These are phyloP conservation scores for Salvia rosmarinus DNA, from an alignment of 257 asterid genomes.

Conservation along the genomic window DNA sequence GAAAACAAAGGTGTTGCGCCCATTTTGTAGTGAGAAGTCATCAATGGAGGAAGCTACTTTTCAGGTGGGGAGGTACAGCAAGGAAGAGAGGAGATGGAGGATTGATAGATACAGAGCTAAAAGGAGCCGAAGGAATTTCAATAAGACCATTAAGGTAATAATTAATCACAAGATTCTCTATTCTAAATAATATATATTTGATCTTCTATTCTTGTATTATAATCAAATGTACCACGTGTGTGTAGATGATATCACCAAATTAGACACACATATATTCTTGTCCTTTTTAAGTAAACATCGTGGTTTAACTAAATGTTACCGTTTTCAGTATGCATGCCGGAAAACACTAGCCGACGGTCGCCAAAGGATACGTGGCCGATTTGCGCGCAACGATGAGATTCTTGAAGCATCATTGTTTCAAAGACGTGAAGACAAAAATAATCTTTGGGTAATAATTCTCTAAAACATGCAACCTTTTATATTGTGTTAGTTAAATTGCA, in stretches of 20 bases:
- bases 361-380: constrained; percentile 77
- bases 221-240: too few species aligned
- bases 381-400: constrained; percentile 62
- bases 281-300: too few species aligned
- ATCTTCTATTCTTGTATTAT: too few species aligned
- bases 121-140: constrained; percentile 76
- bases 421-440: constrained; percentile 57
- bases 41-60: constrained; percentile 57
- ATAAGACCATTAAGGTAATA: constrained; percentile 84
- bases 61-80: constrained; percentile 57
- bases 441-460: constrained; percentile 61
- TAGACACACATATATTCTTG: too few species aligned
- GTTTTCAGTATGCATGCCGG: constrained; percentile 66
- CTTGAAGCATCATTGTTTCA: not conserved
- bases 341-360: constrained; percentile 79
- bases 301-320: too few species aligned
- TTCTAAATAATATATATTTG: not conserved
- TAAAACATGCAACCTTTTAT: too few species aligned
- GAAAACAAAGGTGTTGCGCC: too few species aligned
- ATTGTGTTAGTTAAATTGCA: too few species aligned
- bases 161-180: constrained; percentile 1
- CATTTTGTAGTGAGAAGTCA: too few species aligned
- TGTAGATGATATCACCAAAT: too few species aligned
- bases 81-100: constrained; percentile 73
- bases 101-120: constrained; percentile 70